Base-by-base conservation (phyloP, 2,329 filamentous ascomycete species). In the Botrytis squamosa region DNA sequence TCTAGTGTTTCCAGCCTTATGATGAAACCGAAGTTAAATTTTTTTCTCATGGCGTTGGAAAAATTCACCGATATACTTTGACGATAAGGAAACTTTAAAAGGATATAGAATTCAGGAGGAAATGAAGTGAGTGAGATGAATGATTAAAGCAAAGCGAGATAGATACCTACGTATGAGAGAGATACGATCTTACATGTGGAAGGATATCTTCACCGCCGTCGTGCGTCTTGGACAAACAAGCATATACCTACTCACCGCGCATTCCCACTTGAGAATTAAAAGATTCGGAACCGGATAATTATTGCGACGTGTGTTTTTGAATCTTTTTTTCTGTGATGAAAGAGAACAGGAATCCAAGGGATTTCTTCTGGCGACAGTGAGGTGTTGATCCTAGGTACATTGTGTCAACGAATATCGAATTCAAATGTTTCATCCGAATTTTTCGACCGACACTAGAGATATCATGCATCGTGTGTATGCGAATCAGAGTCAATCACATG, bases 211-310 rank as follows among this genome's bases (percentile, higher is more conserved):
- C 60, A 63, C 60, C 60, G 60, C 36, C 38, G 36, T 63, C 38
- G 36, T 63, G 25, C 60, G 16, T 29, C n/a, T 57, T 63, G 16
- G 40, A 4, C 22, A 4, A 18, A 25, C 60, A 40, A 40, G 36
- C 38, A 63, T 42, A 63, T 63, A 40, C 36, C 38, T 40, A n/a
- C 36, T 63, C 60, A 63, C 60, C 60, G 60, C 60, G 60, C 25
- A 42, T 63, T 63, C 36, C 57, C 36, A 63, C 38, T 40, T n/a
- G 60, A 63, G 33, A n/a, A 63, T 9, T n/a, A 18, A 42, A 42
- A n/a, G 36, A 40, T 40, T 36, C 6, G 36, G 18, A 40, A 40
- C 8, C 59, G 59, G 12, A 62, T 16, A 62, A 16, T 55, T 29
- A 29, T 29, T 9, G 9, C 52, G 52, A 57, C 14, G 14, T 57